Evolutionary conservation across 805 yeast genomes (phyloP).

Genomic region (Starmerella powellii): DNA sequence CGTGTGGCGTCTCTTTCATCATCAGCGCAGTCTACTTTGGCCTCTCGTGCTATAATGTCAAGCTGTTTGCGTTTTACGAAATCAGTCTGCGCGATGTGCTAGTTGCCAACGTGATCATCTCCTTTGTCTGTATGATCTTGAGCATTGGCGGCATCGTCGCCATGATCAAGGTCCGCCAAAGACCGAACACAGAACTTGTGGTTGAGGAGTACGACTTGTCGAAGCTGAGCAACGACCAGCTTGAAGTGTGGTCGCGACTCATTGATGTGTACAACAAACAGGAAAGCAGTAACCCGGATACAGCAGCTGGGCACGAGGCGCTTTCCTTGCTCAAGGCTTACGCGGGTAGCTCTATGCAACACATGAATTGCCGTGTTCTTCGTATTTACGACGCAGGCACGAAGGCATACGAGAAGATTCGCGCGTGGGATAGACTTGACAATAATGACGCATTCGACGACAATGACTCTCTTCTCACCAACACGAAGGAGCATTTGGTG

Average conservation of each 20-base stretch:
- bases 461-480: conserved; percentile 8
- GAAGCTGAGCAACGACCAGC: conserved; percentile 22
- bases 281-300: conserved; percentile 24
- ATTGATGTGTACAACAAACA: conserved; percentile 26
- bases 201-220: conserved; percentile 27
- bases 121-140: conserved; percentile 19
- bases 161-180: conserved; percentile 18
- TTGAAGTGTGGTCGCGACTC: conserved; percentile 26
- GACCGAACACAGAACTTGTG: conserved; percentile 24
- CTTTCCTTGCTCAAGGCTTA: conserved; percentile 28
- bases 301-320: conserved; percentile 29
- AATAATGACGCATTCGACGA: conserved; percentile 20
- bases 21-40: conserved; percentile 22
- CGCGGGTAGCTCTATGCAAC: conserved; percentile 22
- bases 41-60: conserved; percentile 15
- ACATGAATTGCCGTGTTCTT: conserved; percentile 26
- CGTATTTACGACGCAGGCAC: conserved; percentile 26
- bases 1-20: conserved; percentile 12
- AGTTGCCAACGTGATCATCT: conserved; percentile 22
- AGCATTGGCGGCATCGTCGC: conserved; percentile 21
- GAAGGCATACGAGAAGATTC: conserved; percentile 24
- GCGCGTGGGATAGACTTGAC: conserved; percentile 29
- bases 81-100: conserved; percentile 16
- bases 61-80: not conserved
- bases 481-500: conserved; percentile 17